Conservation (phyloP, 345 rosid genomes). For the Lepidium didymum region DNA sequence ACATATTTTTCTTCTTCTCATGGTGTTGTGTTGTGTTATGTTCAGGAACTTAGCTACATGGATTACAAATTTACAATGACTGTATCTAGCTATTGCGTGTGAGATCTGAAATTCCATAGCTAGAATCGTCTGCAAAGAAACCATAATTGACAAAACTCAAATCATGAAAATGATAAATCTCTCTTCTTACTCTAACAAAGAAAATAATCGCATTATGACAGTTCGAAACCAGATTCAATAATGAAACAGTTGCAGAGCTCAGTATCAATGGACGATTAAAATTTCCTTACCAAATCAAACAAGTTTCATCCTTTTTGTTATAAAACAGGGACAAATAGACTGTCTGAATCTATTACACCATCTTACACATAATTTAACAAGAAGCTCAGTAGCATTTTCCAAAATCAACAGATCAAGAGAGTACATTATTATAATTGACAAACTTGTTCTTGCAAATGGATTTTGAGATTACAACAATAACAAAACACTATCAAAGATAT, state of each 20-base stretch:
- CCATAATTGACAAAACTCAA: neutral
- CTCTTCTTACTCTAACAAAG: neutral
- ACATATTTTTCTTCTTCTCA: neutral
- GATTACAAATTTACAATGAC: neutral
- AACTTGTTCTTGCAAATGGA: constrained; percentile 26
- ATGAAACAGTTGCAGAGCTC: constrained; percentile 1
- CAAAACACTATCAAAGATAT: constrained; percentile 15
- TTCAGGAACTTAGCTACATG: neutral
- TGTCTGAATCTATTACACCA: neutral
- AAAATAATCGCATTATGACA: neutral
- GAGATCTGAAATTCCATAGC: neutral
- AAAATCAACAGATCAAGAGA: constrained; percentile 9
- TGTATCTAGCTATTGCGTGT: neutral
- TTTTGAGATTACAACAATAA: constrained; percentile 6
- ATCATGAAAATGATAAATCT: neutral
- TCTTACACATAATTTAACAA: neutral
- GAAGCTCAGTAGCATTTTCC: neutral
- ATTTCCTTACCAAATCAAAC: constrained; percentile 1
- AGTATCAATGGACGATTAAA: neutral
- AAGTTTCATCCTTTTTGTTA: neutral
- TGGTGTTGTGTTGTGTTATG: neutral
- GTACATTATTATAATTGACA: constrained; percentile 22
- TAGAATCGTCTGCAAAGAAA: neutral
- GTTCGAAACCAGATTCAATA: neutral
- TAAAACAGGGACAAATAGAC: neutral